Conservation (phyloP, 225 moss, liverwort and hornwort species). For the Marchantia paleacea region DNA sequence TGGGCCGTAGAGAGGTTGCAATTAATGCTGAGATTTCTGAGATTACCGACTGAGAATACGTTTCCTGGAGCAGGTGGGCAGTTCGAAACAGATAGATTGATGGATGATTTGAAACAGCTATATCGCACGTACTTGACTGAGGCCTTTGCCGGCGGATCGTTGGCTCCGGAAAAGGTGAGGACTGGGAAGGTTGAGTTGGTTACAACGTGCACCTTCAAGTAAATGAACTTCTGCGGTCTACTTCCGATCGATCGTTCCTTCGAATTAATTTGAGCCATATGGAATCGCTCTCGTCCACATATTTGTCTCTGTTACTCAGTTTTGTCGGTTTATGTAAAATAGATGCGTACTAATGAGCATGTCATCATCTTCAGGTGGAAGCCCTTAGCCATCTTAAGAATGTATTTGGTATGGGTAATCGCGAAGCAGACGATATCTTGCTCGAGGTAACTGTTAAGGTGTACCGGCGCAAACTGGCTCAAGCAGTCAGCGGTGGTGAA, state of each 20-base stretch:
- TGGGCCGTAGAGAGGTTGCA: not conserved
- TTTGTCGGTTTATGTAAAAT: not conserved
- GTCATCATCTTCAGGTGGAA: slow-evolving; percentile 41
- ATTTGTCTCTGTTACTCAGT: not conserved
- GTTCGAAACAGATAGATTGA: slow-evolving; percentile 79
- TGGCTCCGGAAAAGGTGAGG: slow-evolving; percentile 68
- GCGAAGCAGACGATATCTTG: slow-evolving; percentile 80
- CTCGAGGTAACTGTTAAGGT: slow-evolving; percentile 81
- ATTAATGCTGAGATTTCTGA: not conserved
- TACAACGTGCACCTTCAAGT: not conserved
- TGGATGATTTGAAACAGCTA: slow-evolving; percentile 95
- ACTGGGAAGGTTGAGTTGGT: not conserved
- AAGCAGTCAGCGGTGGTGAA: slow-evolving; percentile 91
- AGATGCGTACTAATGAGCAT: not conserved
- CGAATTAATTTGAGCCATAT: not conserved
- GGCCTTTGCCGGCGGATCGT: slow-evolving; percentile 65
- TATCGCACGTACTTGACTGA: slow-evolving; percentile 89
- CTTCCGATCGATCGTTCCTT: not conserved
- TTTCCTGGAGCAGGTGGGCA: slow-evolving; percentile 58
- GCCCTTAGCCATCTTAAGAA: slow-evolving; percentile 78
- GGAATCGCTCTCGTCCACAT: not conserved
- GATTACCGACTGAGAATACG: not conserved
- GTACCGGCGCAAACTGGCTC: slow-evolving; percentile 84
- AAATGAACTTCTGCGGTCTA: not conserved
- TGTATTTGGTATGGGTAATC: slow-evolving; percentile 93